Base-by-base conservation (phyloP, 2,329 filamentous ascomycete species). In the Helicocarpus griseus region DNA sequence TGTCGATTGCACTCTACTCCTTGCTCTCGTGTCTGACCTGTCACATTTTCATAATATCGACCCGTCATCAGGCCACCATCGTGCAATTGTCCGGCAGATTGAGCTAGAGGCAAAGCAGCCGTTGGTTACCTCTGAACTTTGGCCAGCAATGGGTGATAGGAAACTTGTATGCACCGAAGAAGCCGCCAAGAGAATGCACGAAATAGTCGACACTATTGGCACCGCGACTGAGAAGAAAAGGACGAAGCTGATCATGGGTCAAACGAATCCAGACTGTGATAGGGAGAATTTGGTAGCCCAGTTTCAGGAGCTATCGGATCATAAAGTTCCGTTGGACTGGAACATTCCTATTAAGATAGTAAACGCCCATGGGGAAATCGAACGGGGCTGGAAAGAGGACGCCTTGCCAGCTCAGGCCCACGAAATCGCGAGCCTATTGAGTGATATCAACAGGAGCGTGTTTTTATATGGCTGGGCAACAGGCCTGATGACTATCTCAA, bases 1-100 rank as follows among this genome's bases (percentile, higher is more conserved):
- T 56, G 66, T 75, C 45, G 74, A 77, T 55, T 74, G 72, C 57
- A 88, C 85, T 1, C 79, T 88, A 44, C 74, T 90, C 5, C 76
- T 90, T 4, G 85, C 85, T 4, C 71, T 89, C 2, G 78, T 85
- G 1, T 88, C 85, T 0, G 86, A 90, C 59, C 80, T 89, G 24
- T 85, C 83, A 1, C 84, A 89, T 62, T 68, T 69, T 31, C 61
- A 65, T 51, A 58, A 61, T 35, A 68, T 69, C 49, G 60, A 66
- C 2, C 70, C 75, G 43, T 69, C 76, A 31, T 72, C 75, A n/a
- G 74, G 70, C 64, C 75, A 78, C 58, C 82, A 84, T 57, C 72
- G 68, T 21, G 79, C 81, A 40, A 81, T 88, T 47, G 69, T 77
- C 48, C 74, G 77, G 13, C 83, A 88, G 61, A 79, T 88, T 53